These are phyloP conservation scores for Xerocomus subilludens DNA, from an alignment of 1,284 basidiomycete species.

Conservation along the genomic window DNA sequence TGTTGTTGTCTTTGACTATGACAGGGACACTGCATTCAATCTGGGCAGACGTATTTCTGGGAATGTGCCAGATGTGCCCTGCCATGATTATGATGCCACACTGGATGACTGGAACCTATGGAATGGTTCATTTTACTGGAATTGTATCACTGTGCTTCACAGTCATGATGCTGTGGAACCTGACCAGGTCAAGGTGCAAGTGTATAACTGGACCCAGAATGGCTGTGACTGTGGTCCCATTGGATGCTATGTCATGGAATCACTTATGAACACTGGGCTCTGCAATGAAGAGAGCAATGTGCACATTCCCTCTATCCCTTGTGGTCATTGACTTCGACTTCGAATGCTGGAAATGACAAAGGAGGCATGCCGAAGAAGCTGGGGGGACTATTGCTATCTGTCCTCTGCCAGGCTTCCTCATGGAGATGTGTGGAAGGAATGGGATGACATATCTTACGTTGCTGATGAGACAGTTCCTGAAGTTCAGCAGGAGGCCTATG, in stretches of 20 bases:
- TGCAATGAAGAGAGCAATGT: too few relatives aligned
- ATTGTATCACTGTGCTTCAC: too few relatives aligned
- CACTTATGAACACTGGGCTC: conserved; percentile 2
- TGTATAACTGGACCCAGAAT: neutral
- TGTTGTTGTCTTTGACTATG: conserved; percentile 1
- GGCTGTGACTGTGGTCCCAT: conserved; percentile 1
- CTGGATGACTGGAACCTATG: neutral
- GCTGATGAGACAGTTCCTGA: neutral
- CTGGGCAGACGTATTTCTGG: conserved; percentile 11
- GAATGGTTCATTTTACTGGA: too few relatives aligned
- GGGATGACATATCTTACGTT: neutral
- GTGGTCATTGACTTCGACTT: neutral
- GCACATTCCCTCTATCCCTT: neutral
- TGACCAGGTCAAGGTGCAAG: too few relatives aligned
- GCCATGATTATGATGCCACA: neutral
- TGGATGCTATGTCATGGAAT: neutral
- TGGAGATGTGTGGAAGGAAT: neutral
- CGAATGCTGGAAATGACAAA: neutral
- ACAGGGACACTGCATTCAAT: neutral
- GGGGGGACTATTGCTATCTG: neutral
- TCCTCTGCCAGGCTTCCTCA: neutral
- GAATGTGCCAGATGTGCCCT: neutral
- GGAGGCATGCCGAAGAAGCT: neutral
- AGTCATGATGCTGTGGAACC: too few relatives aligned
- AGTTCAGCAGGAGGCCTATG: neutral